These are phyloP conservation scores for Sedum album DNA, from an alignment of 164 flowering plant genomes.

Conservation along the genomic window DNA sequence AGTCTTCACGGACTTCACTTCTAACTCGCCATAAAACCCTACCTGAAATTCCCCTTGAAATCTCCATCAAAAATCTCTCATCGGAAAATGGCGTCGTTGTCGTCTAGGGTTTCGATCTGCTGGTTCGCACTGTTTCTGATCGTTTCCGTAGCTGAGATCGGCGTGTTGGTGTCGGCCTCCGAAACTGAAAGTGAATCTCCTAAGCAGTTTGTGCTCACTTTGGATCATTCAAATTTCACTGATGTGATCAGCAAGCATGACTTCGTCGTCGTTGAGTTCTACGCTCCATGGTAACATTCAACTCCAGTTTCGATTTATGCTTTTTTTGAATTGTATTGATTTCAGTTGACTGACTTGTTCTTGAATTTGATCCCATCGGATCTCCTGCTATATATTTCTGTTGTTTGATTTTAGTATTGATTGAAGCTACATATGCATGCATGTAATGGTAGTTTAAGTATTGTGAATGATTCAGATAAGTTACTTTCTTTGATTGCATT, in stretches of 20 bases:
- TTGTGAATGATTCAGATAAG: not conserved
- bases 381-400: not conserved
- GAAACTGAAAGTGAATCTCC: constrained; percentile 17
- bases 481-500: not conserved
- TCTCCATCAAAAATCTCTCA: no score
- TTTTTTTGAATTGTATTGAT: not conserved
- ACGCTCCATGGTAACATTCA: constrained; percentile 74
- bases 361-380: not conserved
- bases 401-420: not conserved
- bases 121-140: constrained; percentile 12
- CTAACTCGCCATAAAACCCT: not conserved
- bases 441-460: not conserved
- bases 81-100: constrained; percentile 22
- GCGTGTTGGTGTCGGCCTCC: constrained; percentile 10
- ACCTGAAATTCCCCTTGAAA: not conserved
- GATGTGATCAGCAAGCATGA: constrained; percentile 50
- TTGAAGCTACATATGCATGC: not conserved
- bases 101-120: constrained; percentile 22
- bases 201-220: constrained; percentile 58
- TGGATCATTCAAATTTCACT: constrained; percentile 67
- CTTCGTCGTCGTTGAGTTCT: constrained; percentile 89
- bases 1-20: not conserved
- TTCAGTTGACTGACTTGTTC: not conserved
- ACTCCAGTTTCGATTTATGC: not conserved
- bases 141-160: constrained; percentile 12